phyloP scores from a whole-genome alignment of 169 alveolate genomes.

The Plasmodium malariae region DNA sequence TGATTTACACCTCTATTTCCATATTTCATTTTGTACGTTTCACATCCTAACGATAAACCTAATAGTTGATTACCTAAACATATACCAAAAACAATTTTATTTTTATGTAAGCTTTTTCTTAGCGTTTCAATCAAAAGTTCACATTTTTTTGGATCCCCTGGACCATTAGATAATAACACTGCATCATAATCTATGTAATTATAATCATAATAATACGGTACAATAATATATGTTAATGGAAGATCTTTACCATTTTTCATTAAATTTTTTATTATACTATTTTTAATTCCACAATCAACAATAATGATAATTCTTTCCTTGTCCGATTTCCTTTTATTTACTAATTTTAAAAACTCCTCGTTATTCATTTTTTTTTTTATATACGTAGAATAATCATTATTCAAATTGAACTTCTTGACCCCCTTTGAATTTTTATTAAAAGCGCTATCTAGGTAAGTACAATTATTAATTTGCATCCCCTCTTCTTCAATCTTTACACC shows the following conservation, averaged over 20 bases:
- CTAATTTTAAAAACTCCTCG: slow-evolving; percentile 37
- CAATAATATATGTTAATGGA: slow-evolving; percentile 80
- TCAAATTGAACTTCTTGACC: slow-evolving; percentile 6
- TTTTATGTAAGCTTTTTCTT: slow-evolving; percentile 79
- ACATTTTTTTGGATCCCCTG: slow-evolving; percentile 90
- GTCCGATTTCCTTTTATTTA: slow-evolving; percentile 34
- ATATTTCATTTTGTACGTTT: slow-evolving; percentile 88
- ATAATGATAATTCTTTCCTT: slow-evolving; percentile 83
- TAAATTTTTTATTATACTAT: slow-evolving; percentile 86
- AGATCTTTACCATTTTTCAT: slow-evolving; percentile 61
- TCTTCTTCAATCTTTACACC: neutral
- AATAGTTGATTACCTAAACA: slow-evolving; percentile 91
- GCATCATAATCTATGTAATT: slow-evolving; percentile 88
- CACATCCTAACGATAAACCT: slow-evolving; percentile 91
- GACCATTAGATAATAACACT: slow-evolving; percentile 90
- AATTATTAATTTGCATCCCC: neutral
- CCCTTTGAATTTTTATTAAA: neutral
- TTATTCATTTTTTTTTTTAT: slow-evolving; percentile 21
- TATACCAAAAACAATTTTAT: slow-evolving; percentile 89
- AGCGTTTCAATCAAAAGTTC: slow-evolving; percentile 80
- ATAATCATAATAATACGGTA: slow-evolving; percentile 86
- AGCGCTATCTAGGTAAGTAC: neutral
- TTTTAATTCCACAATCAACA: slow-evolving; percentile 91
- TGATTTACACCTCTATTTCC: slow-evolving; percentile 92
- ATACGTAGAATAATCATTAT: slow-evolving; percentile 36